Evolutionary conservation across 2,329 filamentous ascomycete species (phyloP), one percentile per base, ranked within the genome.

Genomic region (Cercospora citrullina): DNA sequence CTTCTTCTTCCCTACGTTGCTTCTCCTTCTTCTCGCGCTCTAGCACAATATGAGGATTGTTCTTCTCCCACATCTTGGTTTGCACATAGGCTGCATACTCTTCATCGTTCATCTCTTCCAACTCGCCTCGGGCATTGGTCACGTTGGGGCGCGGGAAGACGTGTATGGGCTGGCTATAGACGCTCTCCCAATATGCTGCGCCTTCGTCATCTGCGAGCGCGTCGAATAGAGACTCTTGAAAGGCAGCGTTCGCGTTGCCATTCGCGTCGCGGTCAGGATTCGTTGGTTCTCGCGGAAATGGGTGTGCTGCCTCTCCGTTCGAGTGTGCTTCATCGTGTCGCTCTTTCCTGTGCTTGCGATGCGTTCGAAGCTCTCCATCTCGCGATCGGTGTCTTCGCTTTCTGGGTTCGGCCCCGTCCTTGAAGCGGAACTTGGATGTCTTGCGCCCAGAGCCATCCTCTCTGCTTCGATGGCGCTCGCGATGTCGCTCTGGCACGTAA

Each of bases 141-240:
- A 76, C 83, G 0, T 84, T 83, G 0, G 87, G 80, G 76, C 96
- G 96, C 3, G 87, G 78, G 77, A 96, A 97, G 6, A 88, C 87
- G 79, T 97, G 93, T 60, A 98, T 91, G 0, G 95, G 94, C 78
- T 98, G 94, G 0, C 93, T 94, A 80, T 98, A 99, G n/a, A 99
- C 92, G 16, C 88, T 88, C 79, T 97, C 91, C 95, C 95, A 99
- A 82, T 95, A 99, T 7, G 89, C 87, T 1, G 95, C 95, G 58
- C 94, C 95, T 81, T 99, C 95, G 77, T 98, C 94, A 79, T 99
- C 95, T 42, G 93, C 94, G 80, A 99, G 90, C 33, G 95, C 95
- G 79, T 99, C 95, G 81, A 98, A 98, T 5, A 99, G 89, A 0
- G 93, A 97, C 79, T 96, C 92, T 31, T 92, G 90, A 79, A 99